phyloP scores from a whole-genome alignment of 2,329 filamentous ascomycete genomes.

The Aureobasidium sp. region DNA sequence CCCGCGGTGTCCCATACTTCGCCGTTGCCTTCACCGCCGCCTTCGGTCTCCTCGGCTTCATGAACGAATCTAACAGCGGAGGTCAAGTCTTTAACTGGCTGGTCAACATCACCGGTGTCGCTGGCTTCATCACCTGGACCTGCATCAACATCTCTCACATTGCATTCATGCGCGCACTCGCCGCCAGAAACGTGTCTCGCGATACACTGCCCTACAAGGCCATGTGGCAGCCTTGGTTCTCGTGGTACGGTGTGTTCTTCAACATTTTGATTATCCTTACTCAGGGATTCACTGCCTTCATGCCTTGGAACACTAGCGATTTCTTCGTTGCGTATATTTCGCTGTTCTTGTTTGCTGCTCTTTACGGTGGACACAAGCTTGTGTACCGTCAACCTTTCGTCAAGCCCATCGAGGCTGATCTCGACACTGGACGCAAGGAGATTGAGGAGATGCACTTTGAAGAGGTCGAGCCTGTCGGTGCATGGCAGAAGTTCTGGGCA shows the following conservation, averaged over 20 bases:
- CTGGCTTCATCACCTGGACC: constrained; percentile 58
- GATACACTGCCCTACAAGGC: constrained; percentile 61
- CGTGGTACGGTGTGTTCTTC: constrained; percentile 59
- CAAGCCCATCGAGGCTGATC: constrained; percentile 33
- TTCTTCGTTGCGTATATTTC: constrained; percentile 71
- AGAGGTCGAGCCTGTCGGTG: constrained; percentile 22
- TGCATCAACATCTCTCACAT: constrained; percentile 65
- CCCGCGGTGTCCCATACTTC: constrained; percentile 36
- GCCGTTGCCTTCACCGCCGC: constrained; percentile 36
- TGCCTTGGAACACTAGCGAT: constrained; percentile 56
- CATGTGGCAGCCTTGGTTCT: constrained; percentile 56
- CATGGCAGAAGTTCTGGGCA: constrained; percentile 25
- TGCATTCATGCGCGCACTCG: constrained; percentile 58
- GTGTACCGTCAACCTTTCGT: constrained; percentile 38
- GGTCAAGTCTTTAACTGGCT: constrained; percentile 66
- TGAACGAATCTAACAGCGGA: constrained; percentile 59
- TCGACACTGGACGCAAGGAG: constrained; percentile 33
- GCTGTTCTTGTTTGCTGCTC: constrained; percentile 52
- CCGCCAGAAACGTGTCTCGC: constrained; percentile 59
- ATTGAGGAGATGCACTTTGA: constrained; percentile 27
- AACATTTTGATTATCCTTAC: constrained; percentile 32
- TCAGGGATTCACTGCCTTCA: constrained; percentile 40
- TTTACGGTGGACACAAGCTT: constrained; percentile 67
- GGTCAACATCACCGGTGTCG: constrained; percentile 47
- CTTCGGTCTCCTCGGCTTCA: constrained; percentile 62